Percentiles rank a stretch among this genome's conserved stretches.
phyloP scores from a whole-genome alignment of 176 grass and related monocot species.

The sorghum (Sorghum bicolor) region DNA sequence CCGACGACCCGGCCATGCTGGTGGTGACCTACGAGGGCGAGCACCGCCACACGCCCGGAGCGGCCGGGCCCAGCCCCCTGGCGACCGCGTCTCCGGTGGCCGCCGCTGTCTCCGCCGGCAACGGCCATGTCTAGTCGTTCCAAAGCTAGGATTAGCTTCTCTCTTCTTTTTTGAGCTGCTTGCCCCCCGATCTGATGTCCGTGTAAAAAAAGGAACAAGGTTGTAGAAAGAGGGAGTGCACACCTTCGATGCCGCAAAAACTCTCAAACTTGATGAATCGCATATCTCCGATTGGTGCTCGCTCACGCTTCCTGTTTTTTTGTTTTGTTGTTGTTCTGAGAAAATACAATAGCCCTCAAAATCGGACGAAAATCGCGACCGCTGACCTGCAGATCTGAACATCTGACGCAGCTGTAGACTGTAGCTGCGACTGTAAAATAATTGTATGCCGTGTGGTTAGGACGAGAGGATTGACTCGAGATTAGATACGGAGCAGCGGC shows the following conservation, averaged over 20 bases:
- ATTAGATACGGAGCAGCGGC: neutral
- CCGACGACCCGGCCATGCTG: conserved; percentile 88
- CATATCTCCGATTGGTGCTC: neutral
- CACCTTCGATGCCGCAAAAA: neutral
- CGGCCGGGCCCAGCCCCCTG: neutral
- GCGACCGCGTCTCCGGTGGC: neutral
- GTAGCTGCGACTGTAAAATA: neutral
- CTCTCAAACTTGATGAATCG: neutral
- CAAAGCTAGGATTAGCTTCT: neutral
- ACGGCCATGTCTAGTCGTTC: conserved; percentile 26
- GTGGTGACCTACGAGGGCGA: conserved; percentile 95
- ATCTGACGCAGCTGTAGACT: neutral
- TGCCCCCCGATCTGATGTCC: conserved; percentile 14
- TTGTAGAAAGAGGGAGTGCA: conserved; percentile 36
- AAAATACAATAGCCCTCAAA: neutral
- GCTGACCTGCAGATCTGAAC: neutral
- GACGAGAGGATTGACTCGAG: neutral
- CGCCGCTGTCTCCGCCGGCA: conserved; percentile 18
- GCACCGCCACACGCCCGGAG: conserved; percentile 62
- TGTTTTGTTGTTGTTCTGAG: neutral
- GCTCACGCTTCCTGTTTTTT: too few species aligned
- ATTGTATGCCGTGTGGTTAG: neutral
- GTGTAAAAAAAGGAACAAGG: conserved; percentile 44
- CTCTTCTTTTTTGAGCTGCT: neutral
- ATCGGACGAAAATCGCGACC: neutral